These are phyloP conservation scores for Hemileia vastatrix DNA, from an alignment of 1,284 basidiomycete species.

Conservation along the genomic window DNA sequence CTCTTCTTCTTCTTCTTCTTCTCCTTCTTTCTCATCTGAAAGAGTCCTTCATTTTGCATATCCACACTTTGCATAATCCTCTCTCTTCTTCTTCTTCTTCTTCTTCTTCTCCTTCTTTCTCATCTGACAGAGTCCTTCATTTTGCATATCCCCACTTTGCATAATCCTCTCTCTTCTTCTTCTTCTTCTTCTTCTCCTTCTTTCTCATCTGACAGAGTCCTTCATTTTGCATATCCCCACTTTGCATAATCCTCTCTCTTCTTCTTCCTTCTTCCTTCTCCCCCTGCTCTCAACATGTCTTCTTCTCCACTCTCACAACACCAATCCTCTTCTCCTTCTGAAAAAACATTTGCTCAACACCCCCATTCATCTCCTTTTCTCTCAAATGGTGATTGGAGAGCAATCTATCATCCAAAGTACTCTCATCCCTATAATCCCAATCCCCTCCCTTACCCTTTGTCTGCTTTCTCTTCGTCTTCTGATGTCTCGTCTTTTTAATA, in stretches of 20 bases:
- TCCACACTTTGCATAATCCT: not conserved
- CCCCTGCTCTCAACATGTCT: too few species aligned
- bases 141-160: not conserved
- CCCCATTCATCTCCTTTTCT: too few species aligned
- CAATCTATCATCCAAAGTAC: conserved; percentile 14
- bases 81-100: not conserved
- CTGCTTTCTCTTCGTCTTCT: not conserved
- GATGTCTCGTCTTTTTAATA: not conserved
- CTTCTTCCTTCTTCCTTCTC: too few species aligned
- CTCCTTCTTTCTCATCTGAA: not conserved
- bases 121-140: not conserved
- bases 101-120: not conserved
- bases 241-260: too few species aligned
- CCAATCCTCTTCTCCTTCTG: too few species aligned
- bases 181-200: not conserved
- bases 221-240: too few species aligned
- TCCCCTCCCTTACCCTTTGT: not conserved
- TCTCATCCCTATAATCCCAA: not conserved
- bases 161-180: not conserved
- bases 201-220: not conserved
- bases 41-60: not conserved
- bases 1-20: not conserved
- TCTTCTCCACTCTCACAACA: too few species aligned
- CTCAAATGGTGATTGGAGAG: conserved; percentile 18
- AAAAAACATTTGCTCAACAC: too few species aligned